Base-by-base conservation (phyloP, 192 early-diverging fungal genomes). In the Dispira simplex region DNA sequence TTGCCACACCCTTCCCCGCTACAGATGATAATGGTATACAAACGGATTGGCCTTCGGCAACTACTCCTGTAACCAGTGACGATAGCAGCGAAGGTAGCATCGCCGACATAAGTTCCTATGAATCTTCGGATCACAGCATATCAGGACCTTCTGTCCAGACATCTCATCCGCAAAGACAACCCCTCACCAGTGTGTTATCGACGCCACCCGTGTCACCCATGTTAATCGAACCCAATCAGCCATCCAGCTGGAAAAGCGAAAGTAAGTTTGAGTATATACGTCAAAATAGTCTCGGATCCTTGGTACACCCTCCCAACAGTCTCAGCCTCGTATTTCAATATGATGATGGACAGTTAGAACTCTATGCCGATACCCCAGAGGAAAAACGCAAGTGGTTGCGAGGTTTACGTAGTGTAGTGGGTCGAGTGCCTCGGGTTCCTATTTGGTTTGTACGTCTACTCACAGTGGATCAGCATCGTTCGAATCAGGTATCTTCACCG, bases 371-470 rank as follows among this genome's bases (percentile, higher is more conserved):
- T 62, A 45, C 59, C 20, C 43, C 44, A n/a, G 59, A 62, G 9
- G n/a, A 25, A 43, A 44, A 62, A 43, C 12, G 12, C 9, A 25
- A 46, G 5, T 62, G 59, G 59, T 5, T 62, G 18, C 10, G 44
- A 1, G n/a, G n/a, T 45, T 45, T 62, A 21, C 14, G 25, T 16
- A 44, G 11, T 10, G 39, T 62, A 12, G 59, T 62, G 6, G 59
- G 59, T 8, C 28, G 46, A 20, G 59, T 62, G 20, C 59, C 59
- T 45, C 59, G 59, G 10, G 59, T 62, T 32, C 59, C 59, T 45
- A 62, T 45, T 39, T 62, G 59, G 59, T 62, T 62, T 45, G 59
- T 62, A 20, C 59, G 59, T 45, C n/a, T 62, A 44, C 44, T 62
- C 44, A 62, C 59, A 6, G n/a, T 62, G 39, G 59, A 45, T 45